phyloP scores from a whole-genome alignment of 2,329 filamentous ascomycete genomes.

The Helotiales sp. region DNA sequence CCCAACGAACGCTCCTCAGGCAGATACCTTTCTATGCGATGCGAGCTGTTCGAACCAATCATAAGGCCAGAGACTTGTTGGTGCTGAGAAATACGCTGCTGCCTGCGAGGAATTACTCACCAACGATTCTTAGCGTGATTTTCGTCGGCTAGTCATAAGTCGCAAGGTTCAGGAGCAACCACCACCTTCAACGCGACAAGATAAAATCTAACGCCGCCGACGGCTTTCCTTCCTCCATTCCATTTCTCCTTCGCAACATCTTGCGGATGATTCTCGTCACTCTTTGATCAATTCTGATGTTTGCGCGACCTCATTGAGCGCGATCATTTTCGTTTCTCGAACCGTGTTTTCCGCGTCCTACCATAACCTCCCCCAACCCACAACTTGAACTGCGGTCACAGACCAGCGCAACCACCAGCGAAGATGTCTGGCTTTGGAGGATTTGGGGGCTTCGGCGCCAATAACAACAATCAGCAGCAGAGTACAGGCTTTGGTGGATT shows the following conservation, averaged over 20 bases:
- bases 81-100: slow-evolving; percentile 16
- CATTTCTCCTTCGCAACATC: not conserved
- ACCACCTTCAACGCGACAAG: slow-evolving; percentile 8
- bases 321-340: slow-evolving; percentile 23
- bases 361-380: slow-evolving; percentile 14
- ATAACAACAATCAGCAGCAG: slow-evolving; percentile 48
- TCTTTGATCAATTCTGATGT: slow-evolving; percentile 31
- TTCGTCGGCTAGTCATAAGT: too few species aligned
- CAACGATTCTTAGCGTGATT: not conserved
- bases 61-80: not conserved
- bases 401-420: slow-evolving; percentile 13
- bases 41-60: slow-evolving; percentile 1
- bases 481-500: slow-evolving; percentile 58
- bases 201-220: slow-evolving; percentile 11
- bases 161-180: not conserved
- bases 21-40: not conserved
- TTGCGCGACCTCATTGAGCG: slow-evolving; percentile 30
- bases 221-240: slow-evolving; percentile 16
- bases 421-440: slow-evolving; percentile 42
- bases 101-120: slow-evolving; percentile 8
- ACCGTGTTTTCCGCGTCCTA: slow-evolving; percentile 28
- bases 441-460: slow-evolving; percentile 60
- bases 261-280: slow-evolving; percentile 23
- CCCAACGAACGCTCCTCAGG: not conserved
- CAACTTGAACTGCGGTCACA: slow-evolving; percentile 3